Percentiles rank a stretch among this genome's conserved stretches.
Conservation (phyloP, 2,329 filamentous ascomycete species). For the Curvularia lunata region DNA sequence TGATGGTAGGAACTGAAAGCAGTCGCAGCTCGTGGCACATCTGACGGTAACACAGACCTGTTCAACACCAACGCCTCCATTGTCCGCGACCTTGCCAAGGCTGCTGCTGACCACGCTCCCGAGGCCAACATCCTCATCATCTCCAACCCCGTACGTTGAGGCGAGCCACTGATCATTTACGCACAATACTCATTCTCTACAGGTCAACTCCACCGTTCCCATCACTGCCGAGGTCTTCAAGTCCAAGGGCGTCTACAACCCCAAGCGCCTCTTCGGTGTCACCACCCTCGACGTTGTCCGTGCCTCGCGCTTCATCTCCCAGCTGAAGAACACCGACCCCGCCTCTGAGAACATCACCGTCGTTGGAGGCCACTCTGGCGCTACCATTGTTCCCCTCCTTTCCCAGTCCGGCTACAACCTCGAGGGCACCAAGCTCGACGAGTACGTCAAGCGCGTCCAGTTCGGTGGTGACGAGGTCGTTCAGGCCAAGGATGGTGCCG, state of each 20-base stretch:
- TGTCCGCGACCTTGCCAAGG: constrained; percentile 97
- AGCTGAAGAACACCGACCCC: constrained; percentile 90
- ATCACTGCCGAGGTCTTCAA: constrained; percentile 98
- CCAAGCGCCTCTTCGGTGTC: constrained; percentile 98
- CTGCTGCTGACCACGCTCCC: constrained; percentile 83
- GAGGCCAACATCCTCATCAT: constrained; percentile 97
- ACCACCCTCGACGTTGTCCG: constrained; percentile 99
- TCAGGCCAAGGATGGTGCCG: constrained; percentile 97
- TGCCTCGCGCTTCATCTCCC: constrained; percentile 94
- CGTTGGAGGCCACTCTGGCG: constrained; percentile 94
- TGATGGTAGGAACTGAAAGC: constrained; percentile 66
- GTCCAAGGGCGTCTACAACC: constrained; percentile 94
- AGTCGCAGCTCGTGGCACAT: neutral
- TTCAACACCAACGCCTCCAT: constrained; percentile 99
- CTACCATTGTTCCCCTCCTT: constrained; percentile 98
- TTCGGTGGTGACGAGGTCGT: constrained; percentile 99
- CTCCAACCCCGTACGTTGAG: constrained; percentile 78
- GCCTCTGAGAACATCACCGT: constrained; percentile 94
- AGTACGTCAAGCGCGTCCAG: constrained; percentile 92
- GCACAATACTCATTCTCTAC: constrained; percentile 17
- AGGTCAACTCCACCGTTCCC: constrained; percentile 98
- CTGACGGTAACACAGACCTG: constrained; percentile 67
- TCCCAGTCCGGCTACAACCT: constrained; percentile 92
- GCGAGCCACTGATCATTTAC: fast-evolving
- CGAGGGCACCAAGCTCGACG: constrained; percentile 72